Conservation (phyloP, 1,284 basidiomycete species). For the Sanguinoderma infundibulare region DNA sequence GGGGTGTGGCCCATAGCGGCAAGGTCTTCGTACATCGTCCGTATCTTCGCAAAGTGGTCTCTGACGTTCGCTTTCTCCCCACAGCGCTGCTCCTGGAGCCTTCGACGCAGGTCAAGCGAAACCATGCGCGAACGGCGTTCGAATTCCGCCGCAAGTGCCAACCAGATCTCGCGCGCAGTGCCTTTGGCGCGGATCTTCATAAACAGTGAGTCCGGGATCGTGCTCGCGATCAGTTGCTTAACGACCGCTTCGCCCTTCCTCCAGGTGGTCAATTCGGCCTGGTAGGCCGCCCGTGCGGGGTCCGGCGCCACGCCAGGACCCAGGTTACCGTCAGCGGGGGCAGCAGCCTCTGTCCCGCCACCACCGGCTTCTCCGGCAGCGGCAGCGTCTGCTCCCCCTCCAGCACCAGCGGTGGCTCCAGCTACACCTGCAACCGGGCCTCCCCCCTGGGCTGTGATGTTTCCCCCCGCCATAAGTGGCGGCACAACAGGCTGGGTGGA, state of each 20-base stretch:
- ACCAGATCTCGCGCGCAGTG: slow-evolving; percentile 20
- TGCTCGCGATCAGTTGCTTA: slow-evolving; percentile 19
- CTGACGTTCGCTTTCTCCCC: slow-evolving; percentile 24
- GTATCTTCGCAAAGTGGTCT: slow-evolving; percentile 23
- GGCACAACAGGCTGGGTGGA: slow-evolving; percentile 5
- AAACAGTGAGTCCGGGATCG: slow-evolving; percentile 18
- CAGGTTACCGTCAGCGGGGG: not conserved
- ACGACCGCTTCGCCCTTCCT: slow-evolving; percentile 16
- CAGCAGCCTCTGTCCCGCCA: not conserved
- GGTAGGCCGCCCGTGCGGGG: slow-evolving; percentile 1
- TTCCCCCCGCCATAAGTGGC: not conserved
- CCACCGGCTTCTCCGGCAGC: not conserved
- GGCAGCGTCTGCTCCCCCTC: not conserved
- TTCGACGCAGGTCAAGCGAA: slow-evolving; percentile 23
- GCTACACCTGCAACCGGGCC: not conserved
- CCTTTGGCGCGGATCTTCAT: slow-evolving; percentile 10
- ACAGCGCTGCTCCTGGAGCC: slow-evolving; percentile 24
- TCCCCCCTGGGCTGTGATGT: not conserved
- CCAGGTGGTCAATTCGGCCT: slow-evolving; percentile 7
- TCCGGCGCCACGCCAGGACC: not conserved
- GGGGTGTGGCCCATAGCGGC: slow-evolving; percentile 21
- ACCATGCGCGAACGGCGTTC: slow-evolving; percentile 24
- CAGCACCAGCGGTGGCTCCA: not conserved
- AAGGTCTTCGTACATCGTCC: slow-evolving; percentile 23
- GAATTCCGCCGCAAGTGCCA: slow-evolving; percentile 13